Evolutionary conservation across 257 asterid species (phyloP), one percentile per base, ranked within the genome.

Genomic region (Solanum appendiculatum): DNA sequence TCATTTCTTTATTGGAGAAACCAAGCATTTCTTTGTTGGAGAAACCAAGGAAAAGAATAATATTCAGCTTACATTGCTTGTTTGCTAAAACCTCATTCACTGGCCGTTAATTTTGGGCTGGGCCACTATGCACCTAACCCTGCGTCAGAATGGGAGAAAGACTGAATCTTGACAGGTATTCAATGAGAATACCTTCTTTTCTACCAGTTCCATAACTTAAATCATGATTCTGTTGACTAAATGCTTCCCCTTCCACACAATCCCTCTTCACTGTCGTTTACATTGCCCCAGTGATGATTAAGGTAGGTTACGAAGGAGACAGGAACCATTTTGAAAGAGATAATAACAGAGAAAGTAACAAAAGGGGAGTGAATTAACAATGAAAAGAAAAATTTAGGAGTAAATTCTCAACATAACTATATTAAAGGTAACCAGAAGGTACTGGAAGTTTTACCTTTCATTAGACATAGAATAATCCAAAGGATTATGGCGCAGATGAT

Each of bases 401-500:
- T 29, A 29, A 15, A 54, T 46, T 29, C 85, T 29, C 20, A 81
- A 31, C 44, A 81, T 18, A 81, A 29, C 42, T 25, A 81, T 48
- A 48, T 2, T 27, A 25, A 2, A 46, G 80, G 80, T 69, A 81
- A 85, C 9, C 25, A 20, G 29, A 68, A 88, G 63, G 84, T 39
- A 36, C 54, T 51, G 82, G 75, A 90, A 89, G 84, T n/a, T 54
- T 69, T 91, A 95, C 99, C 99, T 18, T 94, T 94, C 93, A 95
- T 91, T 85, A 97, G 94, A 87, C 98, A 95, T 48, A 91, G 10
- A 87, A 94, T 92, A 88, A 94, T 93, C 98, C 99, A 97, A 16
- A 97, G 92, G 86, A 97, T 92, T 91, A 97, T 92, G 92, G 98
- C 95, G 88, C 98, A 95, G 80, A 97, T 90, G 82, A 95, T 85